Evolutionary conservation across 352 stramenopile genomes (phyloP), one percentile per base, ranked within the genome.

Genomic region (Pythium chondricola): DNA sequence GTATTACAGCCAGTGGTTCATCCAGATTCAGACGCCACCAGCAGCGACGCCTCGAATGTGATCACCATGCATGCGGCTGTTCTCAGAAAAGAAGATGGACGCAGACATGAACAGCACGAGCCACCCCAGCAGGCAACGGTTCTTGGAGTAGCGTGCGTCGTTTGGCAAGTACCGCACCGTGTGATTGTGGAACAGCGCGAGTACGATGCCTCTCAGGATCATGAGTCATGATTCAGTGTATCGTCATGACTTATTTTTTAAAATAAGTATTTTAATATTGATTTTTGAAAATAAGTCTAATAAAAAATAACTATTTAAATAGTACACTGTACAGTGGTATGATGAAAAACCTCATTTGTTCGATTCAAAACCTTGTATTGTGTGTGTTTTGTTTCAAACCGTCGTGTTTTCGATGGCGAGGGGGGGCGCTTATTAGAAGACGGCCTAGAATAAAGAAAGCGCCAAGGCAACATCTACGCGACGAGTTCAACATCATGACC

Each of bases 1-100:
- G 52, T 84, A 86, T n/a, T n/a, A n/a, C 1, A 84, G 54, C 74
- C 74, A 86, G 40, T 86, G 71, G 47, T 83, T 86, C 46, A 84
- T 78, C 74, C 74, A 84, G 2, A 80, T 49, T 83, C 69, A 1
- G 74, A 83, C 0, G 67, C 74, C 55, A 82, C 73, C 20, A 85
- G 49, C 11, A 71, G 22, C 33, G 55, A 63, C 22, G 69, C 74
- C 22, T 80, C 78, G 56, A 83, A 83, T 1, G 57, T 60, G 26
- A 85, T 73, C 9, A 82, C 63, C 0, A 51, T 17, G n/a, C n/a
- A n/a, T n/a, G 7, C 57, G 67, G 13, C 65, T 60, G 20, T 80
- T 51, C 6, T 74, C 66, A 2, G 71, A 39, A 25, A 65, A 62
- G 22, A 52, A 58, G 9, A 63, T 67, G 2, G 61, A 61, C 4